phyloP scores from a whole-genome alignment of 2,329 filamentous ascomycete species.

The Trichophyton verrucosum region DNA sequence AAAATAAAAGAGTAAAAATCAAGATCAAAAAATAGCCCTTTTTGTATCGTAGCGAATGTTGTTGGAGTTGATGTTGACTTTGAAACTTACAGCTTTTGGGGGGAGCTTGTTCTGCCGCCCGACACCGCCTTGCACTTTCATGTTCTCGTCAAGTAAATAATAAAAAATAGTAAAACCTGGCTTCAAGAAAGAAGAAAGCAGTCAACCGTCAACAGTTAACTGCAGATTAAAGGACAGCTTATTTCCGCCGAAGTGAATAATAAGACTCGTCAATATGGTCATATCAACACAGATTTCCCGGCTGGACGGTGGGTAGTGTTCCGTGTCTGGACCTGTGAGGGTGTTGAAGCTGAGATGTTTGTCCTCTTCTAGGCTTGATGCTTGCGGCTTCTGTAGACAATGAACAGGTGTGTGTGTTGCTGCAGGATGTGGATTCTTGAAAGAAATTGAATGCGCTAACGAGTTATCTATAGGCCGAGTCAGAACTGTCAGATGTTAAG shows the following conservation, averaged over 20 bases:
- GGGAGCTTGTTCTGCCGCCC: slow-evolving; percentile 19
- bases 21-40: not conserved
- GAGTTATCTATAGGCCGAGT: slow-evolving; percentile 43
- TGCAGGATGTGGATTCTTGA: not conserved
- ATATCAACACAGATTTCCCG: slow-evolving; percentile 87
- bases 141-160: not conserved
- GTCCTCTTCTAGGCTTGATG: slow-evolving; percentile 59
- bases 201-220: not conserved
- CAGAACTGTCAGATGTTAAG: slow-evolving; percentile 76
- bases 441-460: not conserved
- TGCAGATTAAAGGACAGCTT: not conserved
- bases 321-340: not conserved
- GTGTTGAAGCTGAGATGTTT: not conserved
- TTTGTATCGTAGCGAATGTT: too few species aligned
- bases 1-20: not conserved
- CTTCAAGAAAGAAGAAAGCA: not conserved
- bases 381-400: slow-evolving; percentile 92
- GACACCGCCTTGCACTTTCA: slow-evolving; percentile 23
- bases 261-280: slow-evolving; percentile 48
- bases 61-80: not conserved
- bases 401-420: slow-evolving; percentile 47
- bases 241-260: not conserved
- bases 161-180: not conserved
- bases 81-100: not conserved
- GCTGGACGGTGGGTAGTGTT: slow-evolving; percentile 58